A percentile compares a stretch with the other conserved stretches of the same genome.
phyloP scores from a whole-genome alignment of 2,329 filamentous ascomycete species.

The Hypocrella siamensis region DNA sequence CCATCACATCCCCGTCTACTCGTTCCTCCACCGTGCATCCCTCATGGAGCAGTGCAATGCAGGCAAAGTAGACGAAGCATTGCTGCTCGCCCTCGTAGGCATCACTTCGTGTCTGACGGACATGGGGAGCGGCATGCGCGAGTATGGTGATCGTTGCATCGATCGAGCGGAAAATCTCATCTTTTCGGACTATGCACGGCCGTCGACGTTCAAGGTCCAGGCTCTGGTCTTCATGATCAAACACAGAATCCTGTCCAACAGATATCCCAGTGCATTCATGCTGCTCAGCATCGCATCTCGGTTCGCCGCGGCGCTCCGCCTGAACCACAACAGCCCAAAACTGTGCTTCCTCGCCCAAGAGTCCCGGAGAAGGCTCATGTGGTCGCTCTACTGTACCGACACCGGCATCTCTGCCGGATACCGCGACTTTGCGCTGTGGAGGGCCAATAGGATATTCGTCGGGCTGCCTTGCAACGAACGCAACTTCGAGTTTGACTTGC shows the following conservation, averaged over 20 bases:
- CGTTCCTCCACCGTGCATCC: slow-evolving; percentile 41
- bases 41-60: slow-evolving; percentile 43
- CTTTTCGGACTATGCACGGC: slow-evolving; percentile 35
- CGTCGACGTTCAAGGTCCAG: slow-evolving; percentile 40
- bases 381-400: slow-evolving; percentile 28
- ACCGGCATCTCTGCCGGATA: slow-evolving; percentile 25
- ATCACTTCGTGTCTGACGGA: slow-evolving; percentile 41
- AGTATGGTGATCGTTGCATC: slow-evolving; percentile 37
- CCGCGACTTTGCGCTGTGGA: slow-evolving; percentile 28
- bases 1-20: slow-evolving; percentile 43
- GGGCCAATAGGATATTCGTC: slow-evolving; percentile 23
- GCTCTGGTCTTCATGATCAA: slow-evolving; percentile 28
- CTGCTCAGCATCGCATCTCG: slow-evolving; percentile 25
- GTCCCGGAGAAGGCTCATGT: slow-evolving; percentile 25
- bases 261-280: slow-evolving; percentile 28
- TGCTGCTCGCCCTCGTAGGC: slow-evolving; percentile 37
- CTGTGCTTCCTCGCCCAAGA: slow-evolving; percentile 25
- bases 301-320: slow-evolving; percentile 24
- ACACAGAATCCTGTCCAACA: slow-evolving; percentile 26
- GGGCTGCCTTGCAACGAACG: slow-evolving; percentile 26
- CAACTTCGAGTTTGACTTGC: slow-evolving; percentile 39
- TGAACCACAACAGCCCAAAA: slow-evolving; percentile 25
- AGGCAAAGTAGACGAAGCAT: slow-evolving; percentile 36
- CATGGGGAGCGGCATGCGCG: slow-evolving; percentile 32
- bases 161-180: slow-evolving; percentile 38